Evolutionary conservation across 345 rosid species (phyloP), one percentile per base, ranked within the genome.

Genomic region (Rubroshorea leprosula): DNA sequence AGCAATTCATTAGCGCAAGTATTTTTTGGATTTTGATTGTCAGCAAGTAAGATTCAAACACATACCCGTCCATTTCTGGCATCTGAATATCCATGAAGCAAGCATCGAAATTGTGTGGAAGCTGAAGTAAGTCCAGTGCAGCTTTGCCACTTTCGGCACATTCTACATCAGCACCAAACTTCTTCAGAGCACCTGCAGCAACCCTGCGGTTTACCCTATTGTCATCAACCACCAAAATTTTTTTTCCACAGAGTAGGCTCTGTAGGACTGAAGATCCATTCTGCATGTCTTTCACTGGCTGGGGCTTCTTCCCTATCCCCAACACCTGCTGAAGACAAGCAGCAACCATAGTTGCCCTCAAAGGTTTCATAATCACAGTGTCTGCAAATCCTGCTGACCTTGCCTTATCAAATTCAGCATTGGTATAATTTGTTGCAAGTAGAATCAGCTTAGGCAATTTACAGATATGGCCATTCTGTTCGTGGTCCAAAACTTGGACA

Each of bases 31-130:
- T 29, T 54, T 21, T 19, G 59, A 38, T 29, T 38, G n/a, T 11
- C 43, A 29, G 17, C 1, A 52, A 23, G 22, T 24, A 46, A 46
- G 22, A 49, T 17, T 29, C 14, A 1, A 48, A 17, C 25, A 31
- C 83, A 62, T 75, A 91, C 97, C 99, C 99, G 57, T 93, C 99
- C 99, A 93, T 93, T 65, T 87, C 97, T 2, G 99, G 99, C 99
- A 93, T 93, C 66, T 93, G 99, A 62, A 93, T 89, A 57, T 93
- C 99, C 99, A 93, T 93, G 74, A 93, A 93, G 77, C 99, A 93
- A 24, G 99, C 99, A 75, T 93, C 97, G 20, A 85, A 89, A 48
- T 5, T 41, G 53, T 93, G 99, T 13, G 99, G 96, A 49, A 79
- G 69, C 60, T 83, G 78, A 74, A 93, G 99, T 76, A 83, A 62